Evolutionary conservation across 306 rosid species (phyloP), one percentile per base, ranked within the genome.

Genomic region (Delonix regia): DNA sequence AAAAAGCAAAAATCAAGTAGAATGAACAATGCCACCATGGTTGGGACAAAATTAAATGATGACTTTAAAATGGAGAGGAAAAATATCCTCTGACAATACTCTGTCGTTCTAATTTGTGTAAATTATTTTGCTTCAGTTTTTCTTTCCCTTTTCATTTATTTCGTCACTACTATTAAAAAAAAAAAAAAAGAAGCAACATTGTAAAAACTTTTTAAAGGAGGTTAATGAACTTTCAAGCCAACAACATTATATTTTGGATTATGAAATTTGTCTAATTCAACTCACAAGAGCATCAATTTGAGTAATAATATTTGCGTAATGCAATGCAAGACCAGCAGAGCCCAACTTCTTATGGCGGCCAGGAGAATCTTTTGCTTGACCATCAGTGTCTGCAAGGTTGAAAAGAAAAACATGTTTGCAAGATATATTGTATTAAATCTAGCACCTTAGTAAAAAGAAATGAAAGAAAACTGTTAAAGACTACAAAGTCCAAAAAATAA

Each of bases 261-360:
- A 49, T 44, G 34, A 22, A 72, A 76, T 67, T 69, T 14, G 62
- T 66, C 76, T 34, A 73, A 60, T 48, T 66, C 61, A 65, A 91
- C 99, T 91, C 81, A 95, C 99, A 76, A 95, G 89, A 75, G 97
- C 88, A 79, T 95, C 99, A 53, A 95, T 87, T 88, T 95, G 99
- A 42, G 93, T 79, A 84, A 95, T 87, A 81, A 95, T 90, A 78
- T 88, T 91, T 67, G 99, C 99, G 77, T 91, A 95, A 85, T 95
- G 99, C 92, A 95, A 86, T 47, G 98, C 98, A 57, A 96, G 99
- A 86, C 99, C 99, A 59, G 98, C 94, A 70, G 93, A 86, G 44
- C 99, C 99, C 85, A 95, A 79, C 86, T 83, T 93, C 76, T 88
- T 86, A 39, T 85, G 84, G 83, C 83, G 86, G 70, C 69, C 86